Conservation (phyloP, 306 rosid species). For the Quercus bicolor region DNA sequence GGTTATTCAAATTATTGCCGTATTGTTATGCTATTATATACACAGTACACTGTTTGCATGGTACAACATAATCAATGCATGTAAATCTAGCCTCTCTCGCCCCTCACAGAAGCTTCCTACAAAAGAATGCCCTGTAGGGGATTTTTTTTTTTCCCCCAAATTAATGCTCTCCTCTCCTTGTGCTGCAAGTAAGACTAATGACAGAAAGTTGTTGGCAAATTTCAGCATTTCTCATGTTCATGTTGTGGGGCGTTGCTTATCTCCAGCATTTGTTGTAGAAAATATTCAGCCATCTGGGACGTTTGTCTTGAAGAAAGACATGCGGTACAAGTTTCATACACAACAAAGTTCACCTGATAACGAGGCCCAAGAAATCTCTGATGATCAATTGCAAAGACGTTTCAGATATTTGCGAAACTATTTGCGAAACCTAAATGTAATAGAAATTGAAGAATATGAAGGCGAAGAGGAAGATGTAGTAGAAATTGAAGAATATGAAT, state of each 20-base stretch:
- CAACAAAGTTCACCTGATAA: conserved; percentile 21
- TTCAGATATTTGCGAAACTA: conserved; percentile 31
- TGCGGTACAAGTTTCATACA: conserved; percentile 12
- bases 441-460: conserved; percentile 23
- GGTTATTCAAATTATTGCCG: background rate
- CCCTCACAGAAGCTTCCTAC: background rate
- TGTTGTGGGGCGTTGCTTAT: conserved; percentile 55
- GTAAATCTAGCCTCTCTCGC: background rate
- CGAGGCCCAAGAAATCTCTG: conserved; percentile 2
- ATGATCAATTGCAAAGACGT: conserved; percentile 16
- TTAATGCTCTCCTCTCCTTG: too few relatives aligned
- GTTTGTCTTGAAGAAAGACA: conserved; percentile 51
- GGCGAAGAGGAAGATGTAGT: conserved; percentile 39
- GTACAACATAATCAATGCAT: background rate
- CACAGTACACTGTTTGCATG: background rate
- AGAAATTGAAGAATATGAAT: conserved; percentile 18
- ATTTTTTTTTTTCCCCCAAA: background rate
- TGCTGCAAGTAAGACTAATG: background rate
- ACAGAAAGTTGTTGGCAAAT: conserved; percentile 21
- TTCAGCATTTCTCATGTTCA: conserved; percentile 74
- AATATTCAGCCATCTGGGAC: conserved; percentile 50
- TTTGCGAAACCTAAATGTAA: conserved; percentile 30
- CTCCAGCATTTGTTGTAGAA: conserved; percentile 61
- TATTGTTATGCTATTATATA: background rate
- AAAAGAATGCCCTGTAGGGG: background rate